Evolutionary conservation across 1,139 yeast genomes (phyloP).

Genomic region (Taphrina betulina): DNA sequence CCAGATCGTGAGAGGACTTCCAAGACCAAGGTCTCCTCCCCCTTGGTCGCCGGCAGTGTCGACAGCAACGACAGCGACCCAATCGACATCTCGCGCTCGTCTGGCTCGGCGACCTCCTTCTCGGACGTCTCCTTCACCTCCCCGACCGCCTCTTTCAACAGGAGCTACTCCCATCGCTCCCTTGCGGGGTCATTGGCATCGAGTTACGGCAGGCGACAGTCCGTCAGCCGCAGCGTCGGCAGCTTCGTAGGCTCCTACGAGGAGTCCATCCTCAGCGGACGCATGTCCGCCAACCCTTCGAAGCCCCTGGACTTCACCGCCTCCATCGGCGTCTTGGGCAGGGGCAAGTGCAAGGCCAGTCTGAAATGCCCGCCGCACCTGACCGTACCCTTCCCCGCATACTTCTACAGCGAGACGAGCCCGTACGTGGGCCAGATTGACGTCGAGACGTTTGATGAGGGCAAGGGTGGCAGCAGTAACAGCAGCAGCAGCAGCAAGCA

Average conservation of each 20-base stretch:
- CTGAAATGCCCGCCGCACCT: slow-evolving; percentile 42
- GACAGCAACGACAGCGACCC: slow-evolving; percentile 29
- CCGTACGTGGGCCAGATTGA: slow-evolving; percentile 50
- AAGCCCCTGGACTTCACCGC: slow-evolving; percentile 43
- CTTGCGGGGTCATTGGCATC: slow-evolving; percentile 5
- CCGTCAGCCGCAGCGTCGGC: slow-evolving; percentile 17
- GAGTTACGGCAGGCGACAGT: slow-evolving; percentile 15
- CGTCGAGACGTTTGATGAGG: slow-evolving; percentile 40
- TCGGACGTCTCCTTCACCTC: slow-evolving; percentile 1
- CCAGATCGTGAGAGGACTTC: slow-evolving; percentile 15
- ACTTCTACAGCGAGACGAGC: slow-evolving; percentile 45
- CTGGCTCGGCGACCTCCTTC: slow-evolving; percentile 13
- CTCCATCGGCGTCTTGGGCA: slow-evolving; percentile 43
- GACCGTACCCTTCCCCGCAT: slow-evolving; percentile 44
- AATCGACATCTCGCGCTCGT: slow-evolving; percentile 23
- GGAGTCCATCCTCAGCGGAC: slow-evolving; percentile 44
- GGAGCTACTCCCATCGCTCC: neutral
- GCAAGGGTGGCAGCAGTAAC: slow-evolving; percentile 37
- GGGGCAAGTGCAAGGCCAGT: slow-evolving; percentile 36
- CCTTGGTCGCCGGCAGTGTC: slow-evolving; percentile 17
- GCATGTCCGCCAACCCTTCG: slow-evolving; percentile 45
- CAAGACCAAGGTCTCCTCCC: slow-evolving; percentile 23
- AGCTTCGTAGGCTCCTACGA: slow-evolving; percentile 45
- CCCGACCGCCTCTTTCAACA: neutral
- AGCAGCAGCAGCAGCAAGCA: slow-evolving; percentile 6